A percentile compares a stretch with the other conserved stretches of the same genome.
Conservation (phyloP, 2,329 filamentous ascomycete genomes). For the Aspergillus eucalypticola region DNA sequence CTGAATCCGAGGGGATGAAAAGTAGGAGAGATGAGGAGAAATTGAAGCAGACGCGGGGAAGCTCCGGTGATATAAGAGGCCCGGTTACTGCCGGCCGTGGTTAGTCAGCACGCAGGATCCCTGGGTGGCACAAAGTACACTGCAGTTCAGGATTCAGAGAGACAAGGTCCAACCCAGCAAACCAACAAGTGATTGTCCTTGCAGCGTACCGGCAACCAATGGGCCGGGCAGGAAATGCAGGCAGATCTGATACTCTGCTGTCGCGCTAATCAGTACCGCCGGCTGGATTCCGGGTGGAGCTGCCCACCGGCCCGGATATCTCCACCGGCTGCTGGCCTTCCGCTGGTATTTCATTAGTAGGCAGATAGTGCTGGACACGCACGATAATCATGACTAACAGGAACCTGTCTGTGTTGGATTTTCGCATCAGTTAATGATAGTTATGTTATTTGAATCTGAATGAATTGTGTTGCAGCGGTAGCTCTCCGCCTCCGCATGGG, state of each 20-base stretch:
- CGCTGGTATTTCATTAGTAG: background rate
- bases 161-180: background rate
- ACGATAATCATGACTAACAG: background rate
- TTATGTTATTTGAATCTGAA: no score
- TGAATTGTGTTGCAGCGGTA: background rate
- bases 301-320: background rate
- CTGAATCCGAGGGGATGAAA: constrained; percentile 8
- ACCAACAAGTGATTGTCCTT: background rate
- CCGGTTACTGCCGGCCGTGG: constrained; percentile 10
- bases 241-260: background rate
- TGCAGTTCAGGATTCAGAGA: background rate
- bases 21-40: constrained; percentile 9
- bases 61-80: constrained; percentile 18
- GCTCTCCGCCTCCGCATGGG: background rate
- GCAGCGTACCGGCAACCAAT: background rate
- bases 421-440: no score
- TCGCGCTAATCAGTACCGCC: background rate
- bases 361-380: background rate
- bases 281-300: background rate
- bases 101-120: constrained; percentile 8
- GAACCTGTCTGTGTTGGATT: background rate
- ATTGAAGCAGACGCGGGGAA: constrained; percentile 28
- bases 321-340: background rate
- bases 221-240: background rate
- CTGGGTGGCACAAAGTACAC: background rate